Conservation (phyloP, 441 rosid genomes). For the Arabidopsis hybrid region DNA sequence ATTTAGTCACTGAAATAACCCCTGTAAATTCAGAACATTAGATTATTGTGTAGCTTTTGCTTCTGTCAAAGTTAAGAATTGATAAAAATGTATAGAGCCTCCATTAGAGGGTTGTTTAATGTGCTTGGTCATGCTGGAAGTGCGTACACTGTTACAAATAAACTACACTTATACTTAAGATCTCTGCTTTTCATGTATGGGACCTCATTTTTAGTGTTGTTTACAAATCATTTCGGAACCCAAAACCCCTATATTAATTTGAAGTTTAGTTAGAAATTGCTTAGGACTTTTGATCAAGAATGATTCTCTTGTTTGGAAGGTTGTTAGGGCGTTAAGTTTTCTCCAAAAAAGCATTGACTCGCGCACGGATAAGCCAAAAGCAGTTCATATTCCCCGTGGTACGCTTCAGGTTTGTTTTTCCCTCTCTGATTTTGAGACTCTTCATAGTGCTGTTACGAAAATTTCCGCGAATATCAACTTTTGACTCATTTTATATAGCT, state of each 20-base stretch:
- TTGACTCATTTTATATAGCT: neutral
- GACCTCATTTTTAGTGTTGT: conserved; percentile 17
- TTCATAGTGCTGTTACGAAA: neutral
- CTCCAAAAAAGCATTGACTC: conserved; percentile 69
- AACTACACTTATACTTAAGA: neutral
- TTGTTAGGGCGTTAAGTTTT: conserved; percentile 84
- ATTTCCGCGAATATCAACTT: neutral
- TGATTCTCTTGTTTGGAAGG: conserved; percentile 55
- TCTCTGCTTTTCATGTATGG: conserved; percentile 30
- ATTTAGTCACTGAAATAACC: conserved; percentile 11
- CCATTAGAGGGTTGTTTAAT: conserved; percentile 21
- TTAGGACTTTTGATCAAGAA: conserved; percentile 17
- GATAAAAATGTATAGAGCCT: conserved; percentile 6
- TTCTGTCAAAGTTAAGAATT: conserved; percentile 1
- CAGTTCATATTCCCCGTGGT: conserved; percentile 88
- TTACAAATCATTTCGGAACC: conserved; percentile 9
- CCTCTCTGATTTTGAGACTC: conserved; percentile 19
- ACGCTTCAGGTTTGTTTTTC: conserved; percentile 91
- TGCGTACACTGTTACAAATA: conserved; percentile 13
- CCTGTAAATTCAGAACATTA: neutral
- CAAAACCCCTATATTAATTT: neutral
- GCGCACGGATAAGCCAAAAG: conserved; percentile 63
- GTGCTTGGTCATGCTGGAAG: conserved; percentile 13
- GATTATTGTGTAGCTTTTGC: conserved; percentile 14
- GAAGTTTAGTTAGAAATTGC: conserved; percentile 1